Base-by-base conservation (phyloP, 2,329 filamentous ascomycete species). In the Sporothrix curviconia region DNA sequence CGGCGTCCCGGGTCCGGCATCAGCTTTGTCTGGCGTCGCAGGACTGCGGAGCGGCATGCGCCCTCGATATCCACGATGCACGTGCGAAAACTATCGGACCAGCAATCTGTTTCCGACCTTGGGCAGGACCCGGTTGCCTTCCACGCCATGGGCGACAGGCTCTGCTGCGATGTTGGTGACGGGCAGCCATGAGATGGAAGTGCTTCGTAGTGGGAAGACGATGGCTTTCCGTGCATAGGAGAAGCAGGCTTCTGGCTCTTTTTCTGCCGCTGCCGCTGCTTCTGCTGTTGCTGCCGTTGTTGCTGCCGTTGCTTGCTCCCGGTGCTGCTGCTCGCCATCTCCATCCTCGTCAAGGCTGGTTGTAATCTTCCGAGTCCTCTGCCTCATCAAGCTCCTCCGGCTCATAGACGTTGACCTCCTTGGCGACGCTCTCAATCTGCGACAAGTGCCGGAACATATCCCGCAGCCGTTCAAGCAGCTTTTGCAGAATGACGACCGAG, bases 71-170 rank as follows among this genome's bases (percentile, higher is more conserved):
- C 32, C 12, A n/a, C 7, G 14, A 57, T 28, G 11, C 14, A 17
- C 7, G 6, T 15, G 47, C 47, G 55, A 19, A 51, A 4, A 7
- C 47, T 1, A 25, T 25, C n/a, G n/a, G 15, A 57, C 34, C 37
- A n/a, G n/a, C n/a, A n/a, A 57, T 42, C 39, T 46, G 43, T 32
- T 57, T 44, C n/a, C n/a, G 15, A 52, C 32, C 32, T 39, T 52
- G 47, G 47, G 47, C 39, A 57, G 39, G 19, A 53, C 39, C 19
- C 55, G 55, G 24, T 22, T 30, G 40, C 47, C n/a, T n/a, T 44
- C 55, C 55, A 57, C 11, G 40, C 40, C 3, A 30, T 12, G 12
- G 55, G 47, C 28, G 47, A n/a, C n/a, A n/a, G n/a, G n/a, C n/a
- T 19, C 37, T 36, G 47, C 19, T 44, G 49, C 40, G 25, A 3